A percentile compares a stretch with the other conserved stretches of the same genome.
Conservation (phyloP, 768 basidiomycete genomes). For the Boletus rex-veris region DNA sequence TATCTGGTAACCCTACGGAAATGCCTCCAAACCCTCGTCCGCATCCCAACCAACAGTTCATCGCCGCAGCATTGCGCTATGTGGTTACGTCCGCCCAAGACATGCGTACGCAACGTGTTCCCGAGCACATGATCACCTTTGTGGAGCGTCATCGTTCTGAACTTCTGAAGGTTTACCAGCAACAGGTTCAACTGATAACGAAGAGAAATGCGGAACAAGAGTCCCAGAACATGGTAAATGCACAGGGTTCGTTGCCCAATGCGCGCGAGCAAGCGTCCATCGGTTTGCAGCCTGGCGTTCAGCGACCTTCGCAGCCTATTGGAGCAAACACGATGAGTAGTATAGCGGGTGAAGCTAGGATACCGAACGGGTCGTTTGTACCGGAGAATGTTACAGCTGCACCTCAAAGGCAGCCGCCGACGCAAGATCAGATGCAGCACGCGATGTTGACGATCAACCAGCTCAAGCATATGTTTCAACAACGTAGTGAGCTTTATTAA, state of each 20-base stretch:
- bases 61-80: constrained; percentile 46
- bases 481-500: constrained; percentile 25
- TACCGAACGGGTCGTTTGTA: constrained; percentile 8
- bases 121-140: constrained; percentile 48
- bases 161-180: constrained; percentile 28
- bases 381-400: constrained; percentile 2
- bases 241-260: constrained; percentile 15
- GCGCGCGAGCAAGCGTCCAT: constrained; percentile 20
- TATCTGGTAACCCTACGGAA: constrained; percentile 20
- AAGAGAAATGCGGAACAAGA: constrained; percentile 25
- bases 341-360: constrained; percentile 19
- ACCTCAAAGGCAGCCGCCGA: constrained; percentile 14
- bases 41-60: constrained; percentile 28
- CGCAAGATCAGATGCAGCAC: constrained; percentile 34
- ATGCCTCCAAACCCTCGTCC: constrained; percentile 14
- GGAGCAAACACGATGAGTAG: constrained; percentile 10
- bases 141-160: constrained; percentile 52
- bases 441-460: constrained; percentile 28
- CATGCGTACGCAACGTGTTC: constrained; percentile 49
- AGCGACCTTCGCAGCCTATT: constrained; percentile 14
- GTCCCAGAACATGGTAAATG: constrained; percentile 19
- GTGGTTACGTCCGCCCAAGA: constrained; percentile 46
- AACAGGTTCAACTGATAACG: constrained; percentile 16
- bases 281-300: constrained; percentile 11
- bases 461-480: constrained; percentile 34